Evolutionary conservation across 2,329 filamentous ascomycete genomes (phyloP).

Genomic region (Clonostachys solani): DNA sequence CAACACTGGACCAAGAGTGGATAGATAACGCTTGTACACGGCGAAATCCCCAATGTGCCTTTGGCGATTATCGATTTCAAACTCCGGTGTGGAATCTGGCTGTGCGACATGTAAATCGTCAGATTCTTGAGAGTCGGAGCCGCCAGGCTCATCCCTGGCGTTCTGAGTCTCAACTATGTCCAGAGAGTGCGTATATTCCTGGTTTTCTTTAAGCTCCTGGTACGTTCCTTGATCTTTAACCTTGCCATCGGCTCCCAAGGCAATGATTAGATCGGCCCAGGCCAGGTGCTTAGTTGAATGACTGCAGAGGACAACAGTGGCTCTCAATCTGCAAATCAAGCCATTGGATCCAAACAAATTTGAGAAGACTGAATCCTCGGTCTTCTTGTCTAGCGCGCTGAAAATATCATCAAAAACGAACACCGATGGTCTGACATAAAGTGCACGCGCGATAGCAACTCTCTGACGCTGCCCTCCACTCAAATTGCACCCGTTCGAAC

Average conservation of each 20-base stretch:
- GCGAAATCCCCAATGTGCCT: too few species aligned
- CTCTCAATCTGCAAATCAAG: constrained; percentile 25
- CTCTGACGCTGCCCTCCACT: constrained; percentile 35
- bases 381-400: constrained; percentile 37
- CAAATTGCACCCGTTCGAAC: constrained; percentile 32
- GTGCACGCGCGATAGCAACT: constrained; percentile 33
- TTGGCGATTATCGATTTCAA: too few species aligned
- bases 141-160: too few species aligned
- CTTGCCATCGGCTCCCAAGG: constrained; percentile 30
- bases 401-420: constrained; percentile 40
- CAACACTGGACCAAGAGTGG: too few species aligned
- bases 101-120: too few species aligned
- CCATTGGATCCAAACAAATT: constrained; percentile 34
- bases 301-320: constrained; percentile 34
- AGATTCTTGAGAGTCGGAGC: too few species aligned
- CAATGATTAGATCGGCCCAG: constrained; percentile 40
- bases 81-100: too few species aligned
- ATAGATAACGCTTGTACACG: too few species aligned
- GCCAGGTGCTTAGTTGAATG: constrained; percentile 23
- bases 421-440: constrained; percentile 32
- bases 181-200: constrained; percentile 32
- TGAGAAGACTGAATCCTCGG: constrained; percentile 34
- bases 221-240: constrained; percentile 35
- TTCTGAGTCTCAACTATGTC: constrained; percentile 4
- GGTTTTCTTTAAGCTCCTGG: constrained; percentile 16